Evolutionary conservation across 225 moss, liverwort and hornwort species (phyloP).

Genomic region (Straminergon stramineum): DNA sequence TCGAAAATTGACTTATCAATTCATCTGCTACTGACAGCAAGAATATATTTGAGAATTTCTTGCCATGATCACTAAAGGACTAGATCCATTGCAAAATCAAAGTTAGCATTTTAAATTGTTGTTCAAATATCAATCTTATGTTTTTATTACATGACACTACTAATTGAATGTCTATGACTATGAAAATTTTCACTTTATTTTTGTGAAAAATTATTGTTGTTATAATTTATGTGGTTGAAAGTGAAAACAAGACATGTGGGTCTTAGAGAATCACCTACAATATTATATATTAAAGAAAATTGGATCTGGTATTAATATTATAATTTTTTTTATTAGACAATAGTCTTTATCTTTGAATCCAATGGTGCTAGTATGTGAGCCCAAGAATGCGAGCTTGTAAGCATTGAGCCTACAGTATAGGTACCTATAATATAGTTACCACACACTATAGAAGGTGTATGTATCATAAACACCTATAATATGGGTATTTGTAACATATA

Average conservation of each 20-base stretch:
- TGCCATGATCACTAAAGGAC: neutral
- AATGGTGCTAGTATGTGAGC: too few species aligned
- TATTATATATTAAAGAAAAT: neutral
- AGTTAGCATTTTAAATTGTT: neutral
- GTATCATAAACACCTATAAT: too few species aligned
- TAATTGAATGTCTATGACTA: rapidly evolving
- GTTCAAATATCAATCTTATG: neutral
- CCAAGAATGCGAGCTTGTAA: too few species aligned
- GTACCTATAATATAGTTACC: too few species aligned
- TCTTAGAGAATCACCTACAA: neutral
- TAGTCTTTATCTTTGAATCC: neutral
- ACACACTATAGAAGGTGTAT: too few species aligned
- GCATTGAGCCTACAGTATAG: too few species aligned
- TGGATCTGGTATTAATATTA: neutral
- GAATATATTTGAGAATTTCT: neutral
- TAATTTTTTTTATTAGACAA: neutral
- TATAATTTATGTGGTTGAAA: neutral
- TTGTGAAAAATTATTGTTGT: neutral
- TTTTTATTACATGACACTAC: neutral
- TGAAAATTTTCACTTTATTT: neutral
- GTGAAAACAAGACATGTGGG: neutral
- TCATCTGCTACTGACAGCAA: neutral
- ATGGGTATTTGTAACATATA: too few species aligned
- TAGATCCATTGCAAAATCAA: neutral
- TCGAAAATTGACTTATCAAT: neutral